Conservation (phyloP, 176 grass and related monocot species). For the Metroxylon sagu region DNA sequence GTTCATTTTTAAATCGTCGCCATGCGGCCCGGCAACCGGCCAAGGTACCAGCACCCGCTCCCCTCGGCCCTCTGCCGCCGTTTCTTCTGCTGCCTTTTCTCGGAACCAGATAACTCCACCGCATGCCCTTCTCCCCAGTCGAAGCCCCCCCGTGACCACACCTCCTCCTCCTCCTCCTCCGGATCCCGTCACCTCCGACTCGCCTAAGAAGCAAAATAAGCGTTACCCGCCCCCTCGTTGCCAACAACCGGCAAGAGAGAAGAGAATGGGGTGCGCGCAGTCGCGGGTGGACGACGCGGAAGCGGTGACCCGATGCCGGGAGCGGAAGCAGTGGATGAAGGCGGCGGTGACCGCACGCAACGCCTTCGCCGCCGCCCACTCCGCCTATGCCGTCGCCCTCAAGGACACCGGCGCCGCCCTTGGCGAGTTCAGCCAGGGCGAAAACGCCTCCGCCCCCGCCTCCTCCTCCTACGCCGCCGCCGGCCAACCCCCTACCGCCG, state of each 20-base stretch:
- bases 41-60: too few species aligned
- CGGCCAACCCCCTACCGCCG: not conserved
- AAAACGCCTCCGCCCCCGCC: not conserved
- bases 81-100: too few species aligned
- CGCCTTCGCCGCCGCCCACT: constrained; percentile 80
- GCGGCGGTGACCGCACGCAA: constrained; percentile 56
- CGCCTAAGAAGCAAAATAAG: too few species aligned
- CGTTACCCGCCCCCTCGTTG: too few species aligned
- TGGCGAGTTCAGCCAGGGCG: constrained; percentile 74
- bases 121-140: too few species aligned
- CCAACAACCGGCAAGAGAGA: not conserved
- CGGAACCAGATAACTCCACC: too few species aligned
- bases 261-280: constrained; percentile 78
- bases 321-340: constrained; percentile 74
- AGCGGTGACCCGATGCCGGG: constrained; percentile 79
- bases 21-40: too few species aligned
- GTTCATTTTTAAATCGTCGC: too few species aligned
- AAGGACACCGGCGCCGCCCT: constrained; percentile 77
- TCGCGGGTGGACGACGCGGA: constrained; percentile 96
- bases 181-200: too few species aligned
- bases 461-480: not conserved
- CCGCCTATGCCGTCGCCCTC: constrained; percentile 58
- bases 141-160: too few species aligned
- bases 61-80: too few species aligned
- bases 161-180: too few species aligned